Evolutionary conservation across 371 early-diverging fungal genomes (phyloP), one percentile per base, ranked within the genome.

Genomic region (Gilbertella persicaria): DNA sequence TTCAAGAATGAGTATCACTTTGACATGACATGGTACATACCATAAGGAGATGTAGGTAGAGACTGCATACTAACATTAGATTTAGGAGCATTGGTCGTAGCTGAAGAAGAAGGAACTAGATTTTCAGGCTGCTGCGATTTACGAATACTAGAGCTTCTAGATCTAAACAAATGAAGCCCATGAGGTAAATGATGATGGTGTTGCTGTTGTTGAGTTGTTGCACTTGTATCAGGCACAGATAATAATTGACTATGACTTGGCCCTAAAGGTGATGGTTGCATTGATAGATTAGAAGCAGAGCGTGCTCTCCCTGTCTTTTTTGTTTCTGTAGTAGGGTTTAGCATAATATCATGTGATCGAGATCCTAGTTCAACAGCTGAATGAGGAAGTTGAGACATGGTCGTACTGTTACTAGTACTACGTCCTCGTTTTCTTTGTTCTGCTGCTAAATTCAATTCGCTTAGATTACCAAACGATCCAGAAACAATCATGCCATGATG

Each of bases 381-480:
- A 25, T 36, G 29, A 1, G 13, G 50, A 45, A 7, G 39, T 26
- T 14, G 44, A 37, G 5, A 45, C 13, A 5, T 19, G 8, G 25
- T 14, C 39, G 44, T 62, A 28, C 45, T 51, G 17, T 17, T 63
- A 21, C 60, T 62, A 20, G 53, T 42, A 41, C 64, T 59, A 26
- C 63, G 36, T 13, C 52, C 53, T 36, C 55, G 25, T 19, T 38
- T 45, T 43, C 33, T 45, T 41, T 43, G 25, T 23, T 48, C 48
- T 7, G 52, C 47, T 20, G 43, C 33, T 2, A 53, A 38, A 35
- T 53, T 56, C 8, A 58, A 12, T 19, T 71, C 71, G 10, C 62
- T 65, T 9, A 69, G 29, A 19, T 69, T 69, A 5, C 64, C 64
- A n/a, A 68, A 43, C 0, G 67, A 73, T 2, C 69, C 69, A 6